Evolutionary conservation across 2,329 filamentous ascomycete genomes (phyloP).

Genomic region (Onygenales sp.): DNA sequence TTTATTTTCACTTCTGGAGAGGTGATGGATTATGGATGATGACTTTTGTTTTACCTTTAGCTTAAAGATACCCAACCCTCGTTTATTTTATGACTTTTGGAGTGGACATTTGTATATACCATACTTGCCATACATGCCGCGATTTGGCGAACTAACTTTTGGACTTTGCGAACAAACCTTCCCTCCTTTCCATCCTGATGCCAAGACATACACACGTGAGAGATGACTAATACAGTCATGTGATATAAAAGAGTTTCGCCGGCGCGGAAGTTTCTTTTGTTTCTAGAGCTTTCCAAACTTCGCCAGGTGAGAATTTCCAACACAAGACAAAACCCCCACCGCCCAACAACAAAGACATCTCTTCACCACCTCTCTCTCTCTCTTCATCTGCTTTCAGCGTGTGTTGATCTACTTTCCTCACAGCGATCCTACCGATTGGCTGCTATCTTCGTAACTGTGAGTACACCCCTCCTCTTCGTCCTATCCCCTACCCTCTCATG

Average conservation of each 20-base stretch:
- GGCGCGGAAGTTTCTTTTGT: background rate
- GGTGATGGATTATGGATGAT: background rate
- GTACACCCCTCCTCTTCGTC: conserved; percentile 4
- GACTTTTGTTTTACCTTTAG: background rate
- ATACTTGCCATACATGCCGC: too few species aligned
- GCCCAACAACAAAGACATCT: background rate
- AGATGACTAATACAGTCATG: too few species aligned
- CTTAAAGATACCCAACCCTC: conserved; percentile 1
- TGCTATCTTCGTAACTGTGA: background rate
- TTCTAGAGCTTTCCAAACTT: conserved; percentile 14
- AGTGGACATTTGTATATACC: background rate
- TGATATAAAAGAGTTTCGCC: background rate
- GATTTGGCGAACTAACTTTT: too few species aligned
- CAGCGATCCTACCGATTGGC: background rate
- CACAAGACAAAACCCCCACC: background rate
- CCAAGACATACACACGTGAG: too few species aligned
- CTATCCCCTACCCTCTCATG: conserved; percentile 24
- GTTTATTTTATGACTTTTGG: background rate
- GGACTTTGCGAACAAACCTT: background rate
- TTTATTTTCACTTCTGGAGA: background rate
- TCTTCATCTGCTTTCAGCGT: background rate
- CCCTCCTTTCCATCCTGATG: background rate
- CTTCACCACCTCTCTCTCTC: background rate
- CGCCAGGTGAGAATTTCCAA: background rate
- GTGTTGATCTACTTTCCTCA: background rate